A percentile compares a stretch with the other conserved stretches of the same genome.
Conservation (phyloP, 305 asterid genomes). For the Fraxinus floribunda region DNA sequence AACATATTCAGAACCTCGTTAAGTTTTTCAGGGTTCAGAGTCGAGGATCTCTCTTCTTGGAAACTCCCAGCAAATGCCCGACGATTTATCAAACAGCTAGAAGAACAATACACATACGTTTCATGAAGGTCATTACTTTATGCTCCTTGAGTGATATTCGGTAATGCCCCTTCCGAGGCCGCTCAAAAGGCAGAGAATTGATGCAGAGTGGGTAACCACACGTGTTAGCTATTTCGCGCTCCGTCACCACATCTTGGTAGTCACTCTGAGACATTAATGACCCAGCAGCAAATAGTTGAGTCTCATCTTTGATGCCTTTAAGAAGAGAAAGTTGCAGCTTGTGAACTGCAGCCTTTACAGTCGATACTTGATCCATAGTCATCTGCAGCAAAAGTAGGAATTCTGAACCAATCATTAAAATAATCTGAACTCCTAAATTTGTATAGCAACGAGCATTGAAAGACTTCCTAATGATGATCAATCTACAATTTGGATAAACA, state of each 20-base stretch:
- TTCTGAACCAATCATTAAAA: slow-evolving; percentile 17
- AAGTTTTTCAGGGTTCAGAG: slow-evolving; percentile 51
- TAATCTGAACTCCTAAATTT: background rate
- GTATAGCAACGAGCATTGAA: background rate
- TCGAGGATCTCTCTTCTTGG: slow-evolving; percentile 61
- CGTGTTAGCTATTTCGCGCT: slow-evolving; percentile 57
- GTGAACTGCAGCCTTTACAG: slow-evolving; percentile 69
- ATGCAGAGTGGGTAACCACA: slow-evolving; percentile 85
- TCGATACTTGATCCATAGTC: slow-evolving; percentile 36
- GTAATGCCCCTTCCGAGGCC: slow-evolving; percentile 68
- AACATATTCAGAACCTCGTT: slow-evolving; percentile 53
- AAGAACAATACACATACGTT: slow-evolving; percentile 78
- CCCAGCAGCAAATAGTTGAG: slow-evolving; percentile 61
- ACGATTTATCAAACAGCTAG: slow-evolving; percentile 61
- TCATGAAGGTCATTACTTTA: slow-evolving; percentile 83
- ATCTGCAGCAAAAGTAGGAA: slow-evolving; percentile 24
- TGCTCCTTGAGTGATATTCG: slow-evolving; percentile 87
- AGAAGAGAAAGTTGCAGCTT: slow-evolving; percentile 74
- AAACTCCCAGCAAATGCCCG: slow-evolving; percentile 61
- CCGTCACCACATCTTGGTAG: slow-evolving; percentile 78
- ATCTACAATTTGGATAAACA: background rate
- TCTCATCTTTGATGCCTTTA: slow-evolving; percentile 67
- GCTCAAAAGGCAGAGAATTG: slow-evolving; percentile 56
- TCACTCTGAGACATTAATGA: slow-evolving; percentile 61
- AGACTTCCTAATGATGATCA: background rate